phyloP scores from a whole-genome alignment of 169 alveolate species.

The Eimeria praecox region DNA sequence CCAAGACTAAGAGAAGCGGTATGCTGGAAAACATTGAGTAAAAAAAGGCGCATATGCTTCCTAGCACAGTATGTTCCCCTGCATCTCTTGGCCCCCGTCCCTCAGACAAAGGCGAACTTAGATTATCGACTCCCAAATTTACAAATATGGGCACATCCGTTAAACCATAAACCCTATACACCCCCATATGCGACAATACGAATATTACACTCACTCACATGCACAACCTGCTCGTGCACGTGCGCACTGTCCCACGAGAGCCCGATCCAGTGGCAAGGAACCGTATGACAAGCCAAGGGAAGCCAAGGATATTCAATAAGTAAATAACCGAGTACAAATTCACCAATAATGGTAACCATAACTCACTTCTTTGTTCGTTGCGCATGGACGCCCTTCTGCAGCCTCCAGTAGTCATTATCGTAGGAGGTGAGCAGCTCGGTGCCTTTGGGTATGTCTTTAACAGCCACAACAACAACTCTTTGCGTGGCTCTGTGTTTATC shows the following conservation, averaged over 20 bases:
- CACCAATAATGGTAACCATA: not conserved
- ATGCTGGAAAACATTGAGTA: not conserved
- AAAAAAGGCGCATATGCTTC: not conserved
- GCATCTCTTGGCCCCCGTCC: not conserved
- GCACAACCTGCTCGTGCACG: not conserved
- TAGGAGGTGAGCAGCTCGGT: conserved; percentile 78
- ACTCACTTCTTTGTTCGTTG: not conserved
- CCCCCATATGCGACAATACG: not conserved
- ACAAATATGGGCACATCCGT: not conserved
- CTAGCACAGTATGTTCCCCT: not conserved
- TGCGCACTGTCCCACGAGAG: not conserved
- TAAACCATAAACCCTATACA: not conserved
- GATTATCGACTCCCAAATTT: not conserved
- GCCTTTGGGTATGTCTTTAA: conserved; percentile 58
- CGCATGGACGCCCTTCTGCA: not conserved
- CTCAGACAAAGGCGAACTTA: not conserved
- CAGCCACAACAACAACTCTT: conserved; percentile 75
- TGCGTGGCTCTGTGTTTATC: conserved; percentile 77
- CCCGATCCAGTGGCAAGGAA: not conserved
- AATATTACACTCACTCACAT: not conserved
- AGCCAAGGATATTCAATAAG: not conserved
- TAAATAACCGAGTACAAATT: not conserved
- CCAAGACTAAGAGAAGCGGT: not conserved
- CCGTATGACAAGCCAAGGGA: not conserved
- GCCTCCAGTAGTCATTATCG: conserved; percentile 79